Percentiles rank a stretch among this genome's conserved stretches.
Evolutionary conservation across 2,329 filamentous ascomycete species (phyloP).

Genomic region (Aureobasidium melanogenum): DNA sequence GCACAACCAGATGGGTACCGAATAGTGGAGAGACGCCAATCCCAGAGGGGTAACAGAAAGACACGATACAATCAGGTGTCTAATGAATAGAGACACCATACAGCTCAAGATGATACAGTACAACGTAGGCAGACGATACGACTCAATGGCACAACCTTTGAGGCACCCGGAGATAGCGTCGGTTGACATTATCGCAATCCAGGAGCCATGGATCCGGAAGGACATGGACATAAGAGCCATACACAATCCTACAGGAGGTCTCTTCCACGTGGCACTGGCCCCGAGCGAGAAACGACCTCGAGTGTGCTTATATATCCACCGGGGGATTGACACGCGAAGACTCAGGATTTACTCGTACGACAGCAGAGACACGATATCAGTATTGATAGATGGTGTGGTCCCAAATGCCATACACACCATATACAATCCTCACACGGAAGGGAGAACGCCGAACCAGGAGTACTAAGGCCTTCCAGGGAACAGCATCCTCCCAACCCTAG

Average conservation of each 20-base stretch:
- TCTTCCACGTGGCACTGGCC: neutral
- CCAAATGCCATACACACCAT: neutral
- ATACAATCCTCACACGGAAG: neutral
- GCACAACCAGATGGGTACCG: neutral
- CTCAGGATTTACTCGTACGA: neutral
- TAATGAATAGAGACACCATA: conserved; percentile 3
- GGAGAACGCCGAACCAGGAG: neutral
- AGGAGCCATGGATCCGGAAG: neutral
- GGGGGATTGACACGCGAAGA: neutral
- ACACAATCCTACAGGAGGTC: neutral
- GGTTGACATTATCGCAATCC: neutral
- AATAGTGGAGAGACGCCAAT: neutral
- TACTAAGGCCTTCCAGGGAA: neutral
- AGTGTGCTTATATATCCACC: neutral
- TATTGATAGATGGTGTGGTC: neutral
- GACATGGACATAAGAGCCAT: neutral
- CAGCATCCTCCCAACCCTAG: neutral
- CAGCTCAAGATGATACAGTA: neutral
- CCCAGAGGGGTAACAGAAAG: neutral
- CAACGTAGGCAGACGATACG: neutral
- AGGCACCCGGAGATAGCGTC: neutral
- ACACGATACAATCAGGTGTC: neutral
- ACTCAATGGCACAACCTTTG: neutral
- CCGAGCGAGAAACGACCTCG: neutral
- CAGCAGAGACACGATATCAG: neutral